phyloP scores from a whole-genome alignment of 495 filamentous ascomycete species.

The Sabuloglossum arenarium region DNA sequence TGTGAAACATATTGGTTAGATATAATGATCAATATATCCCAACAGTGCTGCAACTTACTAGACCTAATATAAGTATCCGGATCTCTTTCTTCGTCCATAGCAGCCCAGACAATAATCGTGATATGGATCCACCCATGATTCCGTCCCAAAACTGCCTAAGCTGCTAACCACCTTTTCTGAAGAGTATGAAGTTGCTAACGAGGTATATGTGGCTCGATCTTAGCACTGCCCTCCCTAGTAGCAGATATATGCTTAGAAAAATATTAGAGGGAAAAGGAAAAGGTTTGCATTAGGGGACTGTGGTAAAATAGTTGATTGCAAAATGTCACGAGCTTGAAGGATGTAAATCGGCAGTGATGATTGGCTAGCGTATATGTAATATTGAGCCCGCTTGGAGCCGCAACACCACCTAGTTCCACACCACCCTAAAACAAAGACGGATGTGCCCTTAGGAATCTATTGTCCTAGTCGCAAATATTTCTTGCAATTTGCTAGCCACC shows the following conservation, averaged over 20 bases:
- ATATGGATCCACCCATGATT: constrained; percentile 61
- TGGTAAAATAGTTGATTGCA: no score
- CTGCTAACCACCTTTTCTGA: background rate
- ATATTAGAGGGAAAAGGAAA: background rate
- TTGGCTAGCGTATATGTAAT: background rate
- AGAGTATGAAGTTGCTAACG: background rate
- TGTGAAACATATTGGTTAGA: constrained; percentile 2
- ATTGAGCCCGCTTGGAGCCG: background rate
- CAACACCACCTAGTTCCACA: background rate
- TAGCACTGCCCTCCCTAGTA: background rate
- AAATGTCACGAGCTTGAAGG: no score
- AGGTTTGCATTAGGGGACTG: background rate
- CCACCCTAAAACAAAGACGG: no score
- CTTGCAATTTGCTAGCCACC: background rate
- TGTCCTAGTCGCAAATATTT: background rate
- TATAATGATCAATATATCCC: background rate
- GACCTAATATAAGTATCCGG: constrained; percentile 81
- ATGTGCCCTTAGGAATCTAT: no score
- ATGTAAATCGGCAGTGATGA: background rate
- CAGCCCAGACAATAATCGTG: constrained; percentile 47
- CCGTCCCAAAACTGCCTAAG: background rate
- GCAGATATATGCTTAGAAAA: background rate
- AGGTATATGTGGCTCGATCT: background rate
- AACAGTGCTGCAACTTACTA: constrained; percentile 34
- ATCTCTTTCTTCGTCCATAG: constrained; percentile 94